Percentiles rank a stretch among this genome's conserved stretches.
Evolutionary conservation across 2,329 filamentous ascomycete genomes (phyloP).

Genomic region (Phialocephala subalpina): DNA sequence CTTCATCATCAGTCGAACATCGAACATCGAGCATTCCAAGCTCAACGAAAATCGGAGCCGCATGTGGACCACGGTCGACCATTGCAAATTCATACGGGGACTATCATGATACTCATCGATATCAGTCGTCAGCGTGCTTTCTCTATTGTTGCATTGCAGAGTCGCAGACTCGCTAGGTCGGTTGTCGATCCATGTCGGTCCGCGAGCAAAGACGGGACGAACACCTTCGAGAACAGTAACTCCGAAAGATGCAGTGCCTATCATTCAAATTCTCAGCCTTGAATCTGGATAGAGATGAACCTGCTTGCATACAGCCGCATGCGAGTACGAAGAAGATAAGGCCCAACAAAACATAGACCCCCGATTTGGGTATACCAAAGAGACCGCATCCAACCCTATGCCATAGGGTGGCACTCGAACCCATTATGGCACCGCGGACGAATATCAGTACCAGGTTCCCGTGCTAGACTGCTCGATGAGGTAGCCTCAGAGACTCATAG

Average conservation of each 20-base stretch:
- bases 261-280: not conserved
- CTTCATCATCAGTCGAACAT: no score
- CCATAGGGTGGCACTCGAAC: not conserved
- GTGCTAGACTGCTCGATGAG: conserved; percentile 2
- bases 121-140: not conserved
- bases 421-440: not conserved
- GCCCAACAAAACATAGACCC: not conserved
- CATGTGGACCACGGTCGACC: not conserved
- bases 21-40: not conserved
- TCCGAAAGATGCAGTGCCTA: not conserved
- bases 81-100: not conserved
- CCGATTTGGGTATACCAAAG: not conserved
- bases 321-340: not conserved
- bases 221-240: not conserved
- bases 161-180: not conserved
- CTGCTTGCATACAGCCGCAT: not conserved
- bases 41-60: not conserved
- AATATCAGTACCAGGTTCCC: not conserved
- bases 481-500: not conserved
- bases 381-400: not conserved
- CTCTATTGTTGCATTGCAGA: not conserved
- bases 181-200: not conserved
- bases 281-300: not conserved
- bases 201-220: not conserved
- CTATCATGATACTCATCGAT: not conserved